These are phyloP conservation scores for Davidsoniella australis DNA, from an alignment of 2,329 filamentous ascomycete genomes.

Conservation along the genomic window DNA sequence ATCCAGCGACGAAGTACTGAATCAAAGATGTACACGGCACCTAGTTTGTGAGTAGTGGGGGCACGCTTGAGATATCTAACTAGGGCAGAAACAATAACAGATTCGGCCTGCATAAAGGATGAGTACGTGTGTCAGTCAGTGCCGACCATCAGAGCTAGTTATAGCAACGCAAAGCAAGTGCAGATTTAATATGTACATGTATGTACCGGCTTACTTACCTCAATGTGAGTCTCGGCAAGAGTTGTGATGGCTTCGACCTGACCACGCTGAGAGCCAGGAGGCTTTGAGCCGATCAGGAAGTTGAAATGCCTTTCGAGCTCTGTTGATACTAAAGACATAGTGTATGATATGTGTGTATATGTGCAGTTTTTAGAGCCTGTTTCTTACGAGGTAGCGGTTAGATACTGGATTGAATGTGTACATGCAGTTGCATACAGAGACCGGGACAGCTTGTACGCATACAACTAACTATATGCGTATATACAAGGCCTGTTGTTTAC, in stretches of 20 bases:
- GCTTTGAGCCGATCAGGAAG: constrained; percentile 79
- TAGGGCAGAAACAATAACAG: constrained; percentile 50
- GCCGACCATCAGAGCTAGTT: no score
- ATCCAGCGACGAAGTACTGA: constrained; percentile 98
- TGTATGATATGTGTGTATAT: constrained; percentile 13
- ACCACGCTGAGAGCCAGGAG: constrained; percentile 83
- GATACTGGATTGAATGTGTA: not conserved
- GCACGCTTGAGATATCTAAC: constrained; percentile 85
- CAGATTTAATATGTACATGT: not conserved
- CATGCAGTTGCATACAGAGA: no score
- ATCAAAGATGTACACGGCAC: constrained; percentile 99
- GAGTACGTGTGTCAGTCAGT: constrained; percentile 11
- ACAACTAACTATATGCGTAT: no score
- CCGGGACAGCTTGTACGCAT: no score
- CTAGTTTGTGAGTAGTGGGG: constrained; percentile 87
- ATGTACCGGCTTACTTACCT: constrained; percentile 39
- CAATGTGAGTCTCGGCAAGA: constrained; percentile 75
- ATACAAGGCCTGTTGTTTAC: not conserved
- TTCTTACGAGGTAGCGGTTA: not conserved
- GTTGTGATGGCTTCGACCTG: constrained; percentile 78
- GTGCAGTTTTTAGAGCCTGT: not conserved
- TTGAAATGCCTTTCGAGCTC: constrained; percentile 82
- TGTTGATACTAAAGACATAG: constrained; percentile 69
- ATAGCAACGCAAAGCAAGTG: not conserved
- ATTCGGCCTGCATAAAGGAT: constrained; percentile 53